A percentile compares a stretch with the other conserved stretches of the same genome.
These are phyloP conservation scores for Sapria himalayana DNA, from an alignment of 345 rosid species.

Conservation along the genomic window DNA sequence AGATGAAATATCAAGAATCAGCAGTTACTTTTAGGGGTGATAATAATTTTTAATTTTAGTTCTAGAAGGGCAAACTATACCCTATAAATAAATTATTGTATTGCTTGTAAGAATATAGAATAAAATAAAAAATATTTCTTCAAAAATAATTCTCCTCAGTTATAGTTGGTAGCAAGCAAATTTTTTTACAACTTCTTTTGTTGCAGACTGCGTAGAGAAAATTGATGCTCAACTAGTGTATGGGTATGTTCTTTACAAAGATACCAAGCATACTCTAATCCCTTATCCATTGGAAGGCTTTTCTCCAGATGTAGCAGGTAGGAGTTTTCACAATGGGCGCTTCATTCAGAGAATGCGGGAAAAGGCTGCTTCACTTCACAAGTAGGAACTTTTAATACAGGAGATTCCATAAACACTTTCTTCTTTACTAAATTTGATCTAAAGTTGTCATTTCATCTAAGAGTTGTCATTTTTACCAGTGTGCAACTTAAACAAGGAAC, in stretches of 20 bases:
- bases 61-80: too few relatives aligned
- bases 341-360: constrained; percentile 34
- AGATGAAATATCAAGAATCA: too few relatives aligned
- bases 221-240: constrained; percentile 31
- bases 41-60: too few relatives aligned
- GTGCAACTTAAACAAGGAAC: constrained; percentile 59
- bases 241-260: constrained; percentile 34
- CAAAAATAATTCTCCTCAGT: constrained; percentile 1
- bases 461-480: constrained; percentile 20
- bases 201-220: constrained; percentile 30
- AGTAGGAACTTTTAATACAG: too few relatives aligned
- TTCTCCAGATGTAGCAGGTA: constrained; percentile 24
- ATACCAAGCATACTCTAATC: constrained; percentile 17
- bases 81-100: too few relatives aligned
- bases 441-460: too few relatives aligned
- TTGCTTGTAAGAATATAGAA: too few relatives aligned
- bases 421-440: too few relatives aligned
- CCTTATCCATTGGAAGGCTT: constrained; percentile 27
- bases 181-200: background rate
- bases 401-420: too few relatives aligned
- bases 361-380: constrained; percentile 27
- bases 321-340: constrained; percentile 44
- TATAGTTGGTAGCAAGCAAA: background rate
- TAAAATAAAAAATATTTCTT: too few relatives aligned
- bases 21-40: too few relatives aligned